Evolutionary conservation across 2,329 filamentous ascomycete species (phyloP).

Genomic region (Thermoascus crustaceus): DNA sequence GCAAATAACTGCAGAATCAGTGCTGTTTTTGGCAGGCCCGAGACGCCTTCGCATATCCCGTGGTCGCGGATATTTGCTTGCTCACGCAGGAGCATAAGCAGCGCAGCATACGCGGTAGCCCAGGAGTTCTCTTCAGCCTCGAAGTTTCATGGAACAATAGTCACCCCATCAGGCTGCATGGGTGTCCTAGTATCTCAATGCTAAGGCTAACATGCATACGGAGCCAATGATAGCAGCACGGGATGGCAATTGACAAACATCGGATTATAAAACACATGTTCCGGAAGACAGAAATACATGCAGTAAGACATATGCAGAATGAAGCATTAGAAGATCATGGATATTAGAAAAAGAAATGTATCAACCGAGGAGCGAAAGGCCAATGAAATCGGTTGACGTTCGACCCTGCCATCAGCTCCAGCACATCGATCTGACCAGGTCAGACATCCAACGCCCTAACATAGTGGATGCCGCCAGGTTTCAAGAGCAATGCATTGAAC

Average conservation of each 20-base stretch:
- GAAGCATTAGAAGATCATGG: neutral
- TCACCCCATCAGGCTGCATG: neutral
- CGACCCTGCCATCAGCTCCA: no score
- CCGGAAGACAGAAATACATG: neutral
- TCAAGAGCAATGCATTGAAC: no score
- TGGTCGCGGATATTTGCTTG: neutral
- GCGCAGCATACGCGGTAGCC: neutral
- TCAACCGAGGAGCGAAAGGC: neutral
- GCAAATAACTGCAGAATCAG: neutral
- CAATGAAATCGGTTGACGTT: no score
- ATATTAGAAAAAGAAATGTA: neutral
- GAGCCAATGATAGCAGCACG: neutral
- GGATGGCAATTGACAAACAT: neutral
- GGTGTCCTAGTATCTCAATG: neutral
- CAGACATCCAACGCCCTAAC: no score
- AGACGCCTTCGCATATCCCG: neutral
- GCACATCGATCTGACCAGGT: no score
- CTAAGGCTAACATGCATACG: neutral
- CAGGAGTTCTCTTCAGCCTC: conserved; percentile 1
- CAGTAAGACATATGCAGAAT: neutral
- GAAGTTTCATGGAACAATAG: neutral
- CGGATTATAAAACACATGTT: neutral
- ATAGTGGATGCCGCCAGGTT: no score
- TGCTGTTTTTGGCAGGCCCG: neutral
- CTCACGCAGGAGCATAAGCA: neutral